Evolutionary conservation across 169 alveolate genomes (phyloP), one percentile per base, ranked within the genome.

Genomic region (Babesia bigemina): DNA sequence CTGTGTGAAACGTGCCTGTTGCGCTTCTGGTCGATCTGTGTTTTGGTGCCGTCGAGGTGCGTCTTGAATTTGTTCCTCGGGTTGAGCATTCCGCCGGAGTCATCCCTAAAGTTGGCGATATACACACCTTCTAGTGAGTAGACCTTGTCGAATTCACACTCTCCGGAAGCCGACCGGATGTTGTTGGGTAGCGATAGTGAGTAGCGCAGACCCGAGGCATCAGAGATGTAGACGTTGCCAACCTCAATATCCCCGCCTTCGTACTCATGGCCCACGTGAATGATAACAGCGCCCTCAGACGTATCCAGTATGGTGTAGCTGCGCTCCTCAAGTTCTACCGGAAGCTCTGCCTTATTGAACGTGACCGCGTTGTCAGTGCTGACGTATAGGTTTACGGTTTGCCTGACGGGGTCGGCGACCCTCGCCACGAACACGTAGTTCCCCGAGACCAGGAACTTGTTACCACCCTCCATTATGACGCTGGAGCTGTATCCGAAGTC

Each of bases 151-250:
- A 98, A 97, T 82, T 98, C 99, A 72, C 97, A 94, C 58, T 91
- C 95, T 14, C 98, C 98, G 4, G 95, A 92, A 13, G 95, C 75
- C 4, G 96, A 88, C 65, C 98, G 85, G 47, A 94, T 90, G 81
- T 95, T 96, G 62, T 94, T 95, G 47, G 96, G 94, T 21, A 98
- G 77, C 2, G 98, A 94, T 16, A 95, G 87, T 0, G 98, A 83
- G 89, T 93, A 98, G n/a, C 95, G 89, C 45, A 93, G 79, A 3
- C 99, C 99, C 42, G 89, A 79, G n/a, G 96, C 92, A 83, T 97
- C 98, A 26, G 98, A 93, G 50, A 96, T 92, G 83, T 96, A 98
- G 39, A 98, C 94, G 89, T 95, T 94, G 16, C 99, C 99, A n/a
- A 92, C 92, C 60, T 88, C 93, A 3, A 76, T 63, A 28, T 87